Conservation (phyloP, 495 filamentous ascomycete genomes). For the Podospora anserina region DNA sequence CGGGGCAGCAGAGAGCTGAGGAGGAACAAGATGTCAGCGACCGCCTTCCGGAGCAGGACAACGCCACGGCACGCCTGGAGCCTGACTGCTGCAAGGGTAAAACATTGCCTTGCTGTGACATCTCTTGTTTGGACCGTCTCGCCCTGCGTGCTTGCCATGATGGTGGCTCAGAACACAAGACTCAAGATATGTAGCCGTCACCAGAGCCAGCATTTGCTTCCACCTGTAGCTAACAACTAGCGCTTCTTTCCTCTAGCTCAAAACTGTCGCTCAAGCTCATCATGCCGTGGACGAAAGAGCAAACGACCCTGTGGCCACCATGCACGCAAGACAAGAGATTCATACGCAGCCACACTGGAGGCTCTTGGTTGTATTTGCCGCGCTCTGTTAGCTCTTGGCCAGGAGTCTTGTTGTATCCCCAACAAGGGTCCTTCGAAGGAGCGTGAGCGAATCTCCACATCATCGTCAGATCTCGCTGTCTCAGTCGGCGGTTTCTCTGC, state of each 20-base stretch:
- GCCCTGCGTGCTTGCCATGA: slow-evolving; percentile 40
- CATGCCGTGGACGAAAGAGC: slow-evolving; percentile 19
- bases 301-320: slow-evolving; percentile 34
- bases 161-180: slow-evolving; percentile 13
- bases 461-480: too few relatives aligned
- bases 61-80: background rate
- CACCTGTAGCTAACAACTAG: background rate
- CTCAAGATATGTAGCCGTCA: background rate
- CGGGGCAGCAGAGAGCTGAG: background rate
- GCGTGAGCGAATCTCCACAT: too few relatives aligned
- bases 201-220: background rate
- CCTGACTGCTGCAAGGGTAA: slow-evolving; percentile 40
- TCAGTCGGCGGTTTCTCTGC: background rate
- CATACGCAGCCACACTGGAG: slow-evolving; percentile 42
- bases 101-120: slow-evolving; percentile 33
- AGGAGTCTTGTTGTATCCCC: slow-evolving; percentile 49
- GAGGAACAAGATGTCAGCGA: background rate
- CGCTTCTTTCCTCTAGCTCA: too few relatives aligned
- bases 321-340: slow-evolving; percentile 31
- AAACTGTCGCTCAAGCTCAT: slow-evolving; percentile 6
- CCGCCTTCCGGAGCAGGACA: background rate
- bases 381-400: slow-evolving; percentile 49
- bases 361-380: slow-evolving; percentile 56
- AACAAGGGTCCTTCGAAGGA: too few relatives aligned
- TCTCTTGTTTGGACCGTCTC: slow-evolving; percentile 48